Conservation (phyloP, 2,329 filamentous ascomycete genomes). For the Exophiala viscosa region DNA sequence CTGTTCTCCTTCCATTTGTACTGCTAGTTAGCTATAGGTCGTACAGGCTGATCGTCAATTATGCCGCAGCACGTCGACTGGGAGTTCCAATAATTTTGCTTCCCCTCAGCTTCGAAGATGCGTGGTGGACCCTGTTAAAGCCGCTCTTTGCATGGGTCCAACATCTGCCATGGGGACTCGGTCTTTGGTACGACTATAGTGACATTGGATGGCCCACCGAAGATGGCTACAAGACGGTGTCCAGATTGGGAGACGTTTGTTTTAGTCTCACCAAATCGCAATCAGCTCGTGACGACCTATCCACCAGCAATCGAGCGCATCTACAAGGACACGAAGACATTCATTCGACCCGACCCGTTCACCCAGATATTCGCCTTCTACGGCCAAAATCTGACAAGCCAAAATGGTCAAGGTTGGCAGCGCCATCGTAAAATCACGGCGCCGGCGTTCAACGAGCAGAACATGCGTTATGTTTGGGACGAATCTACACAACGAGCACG, state of each 20-base stretch:
- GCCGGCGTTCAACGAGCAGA: conserved; percentile 43
- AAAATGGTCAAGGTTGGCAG: conserved; percentile 32
- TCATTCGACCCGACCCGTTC: background rate
- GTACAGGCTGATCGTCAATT: conserved; percentile 3
- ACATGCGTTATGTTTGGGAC: conserved; percentile 39
- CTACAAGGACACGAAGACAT: conserved; percentile 2
- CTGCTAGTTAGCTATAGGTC: too few relatives aligned
- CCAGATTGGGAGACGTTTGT: conserved; percentile 4
- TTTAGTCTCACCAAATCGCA: conserved; percentile 1
- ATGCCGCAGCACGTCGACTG: conserved; percentile 7
- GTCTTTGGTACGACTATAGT: conserved; percentile 11
- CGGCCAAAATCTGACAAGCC: conserved; percentile 32
- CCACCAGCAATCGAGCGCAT: background rate
- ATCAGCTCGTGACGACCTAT: background rate
- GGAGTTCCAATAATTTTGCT: conserved; percentile 5
- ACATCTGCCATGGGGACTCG: conserved; percentile 5
- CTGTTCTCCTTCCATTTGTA: too few relatives aligned
- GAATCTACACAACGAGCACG: conserved; percentile 33
- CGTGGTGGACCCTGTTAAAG: conserved; percentile 1
- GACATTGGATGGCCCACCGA: conserved; percentile 11
- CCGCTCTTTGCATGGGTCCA: conserved; percentile 9
- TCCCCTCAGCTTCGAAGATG: conserved; percentile 5
- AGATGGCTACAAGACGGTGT: background rate
- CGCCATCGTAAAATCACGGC: conserved; percentile 43
- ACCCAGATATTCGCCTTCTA: conserved; percentile 29